phyloP scores from a whole-genome alignment of 1,139 yeast genomes.

The Wickerhamomyces sp. region DNA sequence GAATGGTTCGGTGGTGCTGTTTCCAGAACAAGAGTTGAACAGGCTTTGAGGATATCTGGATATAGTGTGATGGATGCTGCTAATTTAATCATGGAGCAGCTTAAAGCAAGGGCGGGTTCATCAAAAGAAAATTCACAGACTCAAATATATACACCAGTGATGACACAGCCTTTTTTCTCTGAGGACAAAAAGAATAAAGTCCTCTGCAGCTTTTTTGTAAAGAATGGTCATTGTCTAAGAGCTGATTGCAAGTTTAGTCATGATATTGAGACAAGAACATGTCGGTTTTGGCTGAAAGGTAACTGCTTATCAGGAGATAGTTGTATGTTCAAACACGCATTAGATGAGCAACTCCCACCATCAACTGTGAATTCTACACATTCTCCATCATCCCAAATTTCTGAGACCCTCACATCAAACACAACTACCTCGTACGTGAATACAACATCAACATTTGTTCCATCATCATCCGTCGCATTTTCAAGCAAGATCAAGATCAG shows the following conservation, averaged over 20 bases:
- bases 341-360: slow-evolving; percentile 7
- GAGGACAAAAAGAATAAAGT: slow-evolving; percentile 22
- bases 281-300: slow-evolving; percentile 40
- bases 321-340: slow-evolving; percentile 33
- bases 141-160: not conserved
- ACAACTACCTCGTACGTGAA: not conserved
- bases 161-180: slow-evolving; percentile 9
- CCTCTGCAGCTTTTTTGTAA: slow-evolving; percentile 33
- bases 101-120: slow-evolving; percentile 4
- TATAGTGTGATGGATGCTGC: slow-evolving; percentile 21
- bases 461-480: slow-evolving; percentile 4
- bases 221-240: slow-evolving; percentile 35
- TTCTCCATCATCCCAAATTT: not conserved
- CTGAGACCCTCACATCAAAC: slow-evolving; percentile 1
- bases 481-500: slow-evolving; percentile 13
- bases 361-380: not conserved
- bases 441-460: slow-evolving; percentile 5
- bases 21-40: slow-evolving; percentile 18
- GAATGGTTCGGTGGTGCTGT: slow-evolving; percentile 17
- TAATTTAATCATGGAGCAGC: slow-evolving; percentile 13
- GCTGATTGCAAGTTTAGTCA: slow-evolving; percentile 40
- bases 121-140: not conserved
- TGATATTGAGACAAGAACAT: slow-evolving; percentile 33
- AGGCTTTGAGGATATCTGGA: slow-evolving; percentile 20
- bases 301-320: slow-evolving; percentile 34